A percentile compares a stretch with the other conserved stretches of the same genome.
These are phyloP conservation scores for Choiromyces venosus DNA, from an alignment of 495 filamentous ascomycete genomes.

Conservation along the genomic window DNA sequence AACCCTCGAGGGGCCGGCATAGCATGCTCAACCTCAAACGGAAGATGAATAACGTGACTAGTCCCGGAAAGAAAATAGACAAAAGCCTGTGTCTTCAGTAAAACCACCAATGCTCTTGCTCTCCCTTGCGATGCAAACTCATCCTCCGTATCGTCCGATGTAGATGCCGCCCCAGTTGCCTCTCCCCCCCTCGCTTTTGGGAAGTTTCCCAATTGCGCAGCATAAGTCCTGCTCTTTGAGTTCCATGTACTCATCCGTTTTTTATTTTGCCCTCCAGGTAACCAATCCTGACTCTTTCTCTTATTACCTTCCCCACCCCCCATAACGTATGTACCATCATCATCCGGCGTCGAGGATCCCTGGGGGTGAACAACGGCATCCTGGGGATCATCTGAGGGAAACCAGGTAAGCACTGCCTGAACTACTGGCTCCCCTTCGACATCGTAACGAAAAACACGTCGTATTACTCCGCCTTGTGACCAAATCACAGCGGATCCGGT, in stretches of 20 bases:
- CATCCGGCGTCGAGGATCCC: conserved; percentile 27
- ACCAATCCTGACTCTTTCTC: conserved; percentile 39
- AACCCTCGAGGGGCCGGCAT: conserved; percentile 76
- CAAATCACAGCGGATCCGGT: conserved; percentile 81
- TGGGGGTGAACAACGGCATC: conserved; percentile 30
- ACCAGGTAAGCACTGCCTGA: conserved; percentile 78
- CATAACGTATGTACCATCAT: conserved; percentile 36
- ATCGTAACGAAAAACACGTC: conserved; percentile 80
- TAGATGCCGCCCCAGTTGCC: conserved; percentile 21
- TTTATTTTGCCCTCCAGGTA: conserved; percentile 33
- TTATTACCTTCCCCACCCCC: conserved; percentile 39
- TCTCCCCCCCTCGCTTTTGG: conserved; percentile 32
- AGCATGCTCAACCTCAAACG: conserved; percentile 85
- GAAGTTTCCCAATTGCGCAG: conserved; percentile 41
- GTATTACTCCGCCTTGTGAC: conserved; percentile 80
- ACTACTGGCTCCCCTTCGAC: conserved; percentile 76
- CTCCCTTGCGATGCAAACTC: conserved; percentile 40
- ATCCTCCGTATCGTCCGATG: conserved; percentile 32
- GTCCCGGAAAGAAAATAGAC: conserved; percentile 84
- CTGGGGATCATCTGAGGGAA: conserved; percentile 55
- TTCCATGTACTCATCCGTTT: conserved; percentile 41
- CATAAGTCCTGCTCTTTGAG: conserved; percentile 41
- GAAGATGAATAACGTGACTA: conserved; percentile 84
- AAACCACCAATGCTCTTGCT: conserved; percentile 74
- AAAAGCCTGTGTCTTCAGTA: conserved; percentile 88